Base-by-base conservation (phyloP, 1,284 basidiomycete species). In the Ceratobasidium sp. region DNA sequence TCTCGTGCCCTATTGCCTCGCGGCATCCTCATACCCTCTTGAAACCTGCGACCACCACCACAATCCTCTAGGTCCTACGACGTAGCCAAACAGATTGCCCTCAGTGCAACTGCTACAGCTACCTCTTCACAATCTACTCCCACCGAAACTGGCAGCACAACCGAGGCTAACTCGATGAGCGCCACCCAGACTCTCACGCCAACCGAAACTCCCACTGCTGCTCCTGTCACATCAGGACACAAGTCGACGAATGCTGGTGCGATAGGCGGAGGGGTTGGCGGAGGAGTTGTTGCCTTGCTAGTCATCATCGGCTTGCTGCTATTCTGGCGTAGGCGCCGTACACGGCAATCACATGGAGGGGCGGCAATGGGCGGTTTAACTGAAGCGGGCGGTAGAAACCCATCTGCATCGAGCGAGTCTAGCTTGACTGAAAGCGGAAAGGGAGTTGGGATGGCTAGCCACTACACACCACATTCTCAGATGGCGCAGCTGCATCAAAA, bases 401-500 rank as follows among this genome's bases (percentile, higher is more conserved):
- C 41, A 9, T 70, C 67, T 6, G 28, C 55, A 21, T 70, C 67
- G 21, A 70, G 67, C 43, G 67, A 70, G 14, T 58, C 67, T 4
- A 70, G 67, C 26, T 55, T 70, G 30, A 70, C 55, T 8, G 67
- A 70, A 41, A 70, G 55, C 55, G 67, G 55, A 18, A 70, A 70
- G 32, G 28, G 43, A 8, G 16, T 3, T 32, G 67, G 67, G 9
- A 21, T 45, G 53, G 23, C 14, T 30, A 70, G 67, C 16, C 67
- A 70, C n/a, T 70, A 70, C 23, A 70, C 67, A 16, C 67, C 67
- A 48, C 67, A 70, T 26, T 70, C 67, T 32, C 67, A 70, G 43
- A 70, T 70, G 67, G 28, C 67, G 14, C 67, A 70, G 55, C 32
- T 70, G 43, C 21, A 70, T 43, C 48, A 39, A 9, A 39, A 39